These are phyloP conservation scores for Magnaporthales sp. DNA, from an alignment of 2,329 filamentous ascomycete genomes.

Conservation along the genomic window DNA sequence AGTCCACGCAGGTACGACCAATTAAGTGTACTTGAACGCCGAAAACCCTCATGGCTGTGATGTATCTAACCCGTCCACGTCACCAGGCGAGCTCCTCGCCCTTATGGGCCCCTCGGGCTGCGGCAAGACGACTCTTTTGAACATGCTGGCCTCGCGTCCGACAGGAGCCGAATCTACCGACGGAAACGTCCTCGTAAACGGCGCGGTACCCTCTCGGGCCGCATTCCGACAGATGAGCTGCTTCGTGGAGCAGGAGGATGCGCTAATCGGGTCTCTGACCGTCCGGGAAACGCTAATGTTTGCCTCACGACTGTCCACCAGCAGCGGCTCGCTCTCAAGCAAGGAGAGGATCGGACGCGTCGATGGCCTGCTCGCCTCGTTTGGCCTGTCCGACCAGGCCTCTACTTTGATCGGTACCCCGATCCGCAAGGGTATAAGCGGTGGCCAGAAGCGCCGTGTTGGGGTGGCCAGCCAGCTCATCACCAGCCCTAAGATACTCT, in stretches of 20 bases:
- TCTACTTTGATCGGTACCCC: constrained; percentile 72
- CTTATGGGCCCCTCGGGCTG: constrained; percentile 69
- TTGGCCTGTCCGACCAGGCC: constrained; percentile 63
- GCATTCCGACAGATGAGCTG: constrained; percentile 58
- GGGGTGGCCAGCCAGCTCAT: constrained; percentile 76
- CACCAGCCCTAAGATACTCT: constrained; percentile 71
- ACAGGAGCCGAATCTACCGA: constrained; percentile 44
- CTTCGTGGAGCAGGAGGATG: constrained; percentile 86
- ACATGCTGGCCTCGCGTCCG: constrained; percentile 58
- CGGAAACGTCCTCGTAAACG: constrained; percentile 55
- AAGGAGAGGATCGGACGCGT: constrained; percentile 54
- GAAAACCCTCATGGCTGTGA: too few relatives aligned
- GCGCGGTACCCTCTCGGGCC: constrained; percentile 37
- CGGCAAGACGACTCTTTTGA: constrained; percentile 79
- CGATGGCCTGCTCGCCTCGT: constrained; percentile 57
- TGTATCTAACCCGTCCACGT: neutral
- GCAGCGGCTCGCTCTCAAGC: constrained; percentile 37
- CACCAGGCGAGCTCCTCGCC: constrained; percentile 60
- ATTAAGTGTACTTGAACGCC: neutral
- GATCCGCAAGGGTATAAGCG: constrained; percentile 73
- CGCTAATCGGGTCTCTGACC: constrained; percentile 71
- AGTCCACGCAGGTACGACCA: constrained; percentile 46
- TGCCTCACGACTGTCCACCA: constrained; percentile 58
- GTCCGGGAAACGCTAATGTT: constrained; percentile 74
- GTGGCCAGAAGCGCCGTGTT: constrained; percentile 75